Evolutionary conservation across 768 basidiomycete genomes (phyloP), one percentile per base, ranked within the genome.

Genomic region (Pholiota conissans): DNA sequence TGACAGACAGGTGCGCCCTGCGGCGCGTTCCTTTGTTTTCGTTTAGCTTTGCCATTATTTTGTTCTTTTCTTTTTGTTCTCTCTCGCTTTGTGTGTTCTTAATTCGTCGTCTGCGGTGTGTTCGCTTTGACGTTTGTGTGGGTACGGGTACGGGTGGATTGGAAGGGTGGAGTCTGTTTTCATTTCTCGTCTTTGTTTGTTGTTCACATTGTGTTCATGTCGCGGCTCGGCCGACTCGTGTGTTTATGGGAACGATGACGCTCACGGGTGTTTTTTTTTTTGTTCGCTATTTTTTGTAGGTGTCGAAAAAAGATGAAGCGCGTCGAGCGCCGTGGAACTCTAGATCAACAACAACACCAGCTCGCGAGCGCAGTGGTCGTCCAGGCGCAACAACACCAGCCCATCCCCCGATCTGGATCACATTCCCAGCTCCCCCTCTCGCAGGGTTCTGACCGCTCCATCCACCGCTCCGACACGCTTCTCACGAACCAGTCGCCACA

Each of bases 221-320:
- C n/a, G n/a, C n/a, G n/a, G n/a, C n/a, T n/a, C n/a, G n/a, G n/a
- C n/a, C n/a, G n/a, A n/a, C 29, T n/a, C 30, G 26, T n/a, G n/a
- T 18, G 10, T 32, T 27, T 35, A 30, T 24, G 49, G 24, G 20
- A n/a, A 28, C 20, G 20, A 39, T 39, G 24, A 28, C 26, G 27
- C 24, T 26, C 14, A 40, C 26, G 13, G n/a, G 9, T 45, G 28
- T 24, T 52, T 37, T 26, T 24, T 53, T 1, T 32, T 51, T 22
- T 27, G 27, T 39, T 42, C 52, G 39, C 52, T 1, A 6, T n/a
- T n/a, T n/a, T n/a, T n/a, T n/a, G n/a, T 59, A 87, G 86, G 49
- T 91, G 90, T 71, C 82, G 90, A 51, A 92, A 92, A 71, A 91
- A 91, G 71, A 90, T 91, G 89, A 91, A 91, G 72, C 84, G 90